Conservation (phyloP, 192 early-diverging fungal genomes). For the Umbelopsis sp. region DNA sequence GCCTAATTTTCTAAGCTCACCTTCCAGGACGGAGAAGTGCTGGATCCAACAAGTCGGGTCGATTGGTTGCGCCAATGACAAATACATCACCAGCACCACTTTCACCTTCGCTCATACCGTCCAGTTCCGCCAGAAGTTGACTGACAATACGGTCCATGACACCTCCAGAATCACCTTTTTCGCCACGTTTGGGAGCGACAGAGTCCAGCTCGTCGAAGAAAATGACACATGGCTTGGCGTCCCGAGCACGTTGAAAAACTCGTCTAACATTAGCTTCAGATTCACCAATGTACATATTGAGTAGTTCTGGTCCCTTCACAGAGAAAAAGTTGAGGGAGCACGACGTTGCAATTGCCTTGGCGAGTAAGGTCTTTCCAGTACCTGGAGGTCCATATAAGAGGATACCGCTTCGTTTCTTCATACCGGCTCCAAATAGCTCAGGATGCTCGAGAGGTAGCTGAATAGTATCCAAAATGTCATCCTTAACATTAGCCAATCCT, state of each 20-base stretch:
- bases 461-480: conserved; percentile 94
- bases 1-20: conserved; percentile 32
- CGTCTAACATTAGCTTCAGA: conserved; percentile 96
- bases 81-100: conserved; percentile 77
- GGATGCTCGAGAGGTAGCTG: conserved; percentile 95
- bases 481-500: conserved; percentile 89
- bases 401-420: conserved; percentile 93
- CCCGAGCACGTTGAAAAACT: conserved; percentile 94
- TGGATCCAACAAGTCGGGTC: conserved; percentile 94
- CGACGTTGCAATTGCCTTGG: conserved; percentile 98
- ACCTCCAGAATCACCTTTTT: conserved; percentile 97
- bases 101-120: conserved; percentile 78
- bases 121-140: conserved; percentile 95
- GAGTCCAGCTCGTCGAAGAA: conserved; percentile 99
- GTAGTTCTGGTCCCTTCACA: conserved; percentile 96
- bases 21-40: conserved; percentile 93
- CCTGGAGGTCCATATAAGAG: conserved; percentile 97
- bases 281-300: conserved; percentile 99
- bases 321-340: conserved; percentile 98
- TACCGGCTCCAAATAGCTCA: conserved; percentile 91
- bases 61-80: conserved; percentile 98
- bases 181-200: conserved; percentile 95
- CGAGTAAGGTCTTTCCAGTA: conserved; percentile 97
- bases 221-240: conserved; percentile 97
- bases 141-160: conserved; percentile 99